Evolutionary conservation across 164 flowering plant species (phyloP), one percentile per base, ranked within the genome.

Genomic region (Vitis riparia): DNA sequence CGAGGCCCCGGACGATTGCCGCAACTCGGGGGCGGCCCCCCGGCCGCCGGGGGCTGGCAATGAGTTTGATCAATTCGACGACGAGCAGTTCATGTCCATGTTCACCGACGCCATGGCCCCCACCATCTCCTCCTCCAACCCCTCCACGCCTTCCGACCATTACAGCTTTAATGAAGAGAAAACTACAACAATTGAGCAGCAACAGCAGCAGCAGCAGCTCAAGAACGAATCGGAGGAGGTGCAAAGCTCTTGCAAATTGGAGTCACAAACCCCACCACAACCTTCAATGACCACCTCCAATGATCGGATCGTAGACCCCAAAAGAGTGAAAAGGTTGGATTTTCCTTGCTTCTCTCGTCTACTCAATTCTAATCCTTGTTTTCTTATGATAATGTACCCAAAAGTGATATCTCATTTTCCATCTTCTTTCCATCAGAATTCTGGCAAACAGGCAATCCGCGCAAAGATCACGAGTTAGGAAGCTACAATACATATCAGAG

Each of bases 361-460:
- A 6, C 62, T 17, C 23, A n/a, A 11, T 10, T 13, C 29, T 16
- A 55, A 13, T 52, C 1, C 27, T 23, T 23, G 27, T 23, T 23
- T 23, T 23, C 2, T 23, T 23, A 37, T 6, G 44, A 37, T 37
- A 6, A 37, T 37, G 44, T 37, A 37, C 44, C 44, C 9, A 9
- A 8, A 65, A 58, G 37, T 52, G 1, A 2, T 2, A 17, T 15
- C 29, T 50, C 13, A 12, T 23, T 29, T 49, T 55, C 17, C 19
- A 3, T 62, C 7, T 37, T 17, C n/a, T 51, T 66, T 48, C 44
- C 8, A 15, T 59, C 63, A 92, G 94, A 77, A 91, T 91, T 16
- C 73, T 91, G 81, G 94, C 97, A 10, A 91, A 91, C 55, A 68
- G 92, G 68, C 97, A 91, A 77, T 91, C 94, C 0, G 97, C 97